Percentiles rank a stretch among this genome's conserved stretches.
Conservation (phyloP, 176 grass and related monocot species). For the Triticum timopheevii region DNA sequence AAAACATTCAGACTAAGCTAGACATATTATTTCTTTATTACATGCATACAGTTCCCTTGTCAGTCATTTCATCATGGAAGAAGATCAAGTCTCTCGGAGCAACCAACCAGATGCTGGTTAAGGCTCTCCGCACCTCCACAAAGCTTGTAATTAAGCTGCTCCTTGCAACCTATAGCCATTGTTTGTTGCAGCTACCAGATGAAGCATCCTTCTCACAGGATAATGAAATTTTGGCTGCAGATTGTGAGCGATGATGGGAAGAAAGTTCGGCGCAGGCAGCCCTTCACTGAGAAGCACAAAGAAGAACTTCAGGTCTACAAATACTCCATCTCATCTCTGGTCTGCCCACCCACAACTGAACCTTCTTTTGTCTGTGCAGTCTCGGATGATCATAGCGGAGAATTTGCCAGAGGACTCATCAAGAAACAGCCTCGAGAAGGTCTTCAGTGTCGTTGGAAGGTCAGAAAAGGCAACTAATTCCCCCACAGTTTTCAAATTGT, state of each 20-base stretch:
- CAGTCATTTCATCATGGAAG: constrained; percentile 81
- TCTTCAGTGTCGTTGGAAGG: constrained; percentile 73
- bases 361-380: constrained; percentile 15
- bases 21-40: not conserved
- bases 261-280: constrained; percentile 64
- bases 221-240: constrained; percentile 25
- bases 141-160: constrained; percentile 49
- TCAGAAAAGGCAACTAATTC: constrained; percentile 22
- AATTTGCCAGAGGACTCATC: constrained; percentile 70
- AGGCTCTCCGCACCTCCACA: constrained; percentile 73
- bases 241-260: constrained; percentile 73
- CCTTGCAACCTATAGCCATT: not conserved
- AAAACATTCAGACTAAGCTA: not conserved
- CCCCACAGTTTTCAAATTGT: not conserved
- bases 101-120: constrained; percentile 68
- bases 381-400: constrained; percentile 75
- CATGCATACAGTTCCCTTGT: constrained; percentile 45
- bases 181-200: not conserved
- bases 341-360: not conserved
- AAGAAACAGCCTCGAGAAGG: constrained; percentile 62
- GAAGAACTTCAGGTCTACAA: constrained; percentile 63
- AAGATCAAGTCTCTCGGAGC: constrained; percentile 72
- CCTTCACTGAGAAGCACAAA: constrained; percentile 69
- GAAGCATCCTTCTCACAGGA: not conserved
- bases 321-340: not conserved